Evolutionary conservation across 352 stramenopile species (phyloP).

Genomic region (Globisporangium ultimum): DNA sequence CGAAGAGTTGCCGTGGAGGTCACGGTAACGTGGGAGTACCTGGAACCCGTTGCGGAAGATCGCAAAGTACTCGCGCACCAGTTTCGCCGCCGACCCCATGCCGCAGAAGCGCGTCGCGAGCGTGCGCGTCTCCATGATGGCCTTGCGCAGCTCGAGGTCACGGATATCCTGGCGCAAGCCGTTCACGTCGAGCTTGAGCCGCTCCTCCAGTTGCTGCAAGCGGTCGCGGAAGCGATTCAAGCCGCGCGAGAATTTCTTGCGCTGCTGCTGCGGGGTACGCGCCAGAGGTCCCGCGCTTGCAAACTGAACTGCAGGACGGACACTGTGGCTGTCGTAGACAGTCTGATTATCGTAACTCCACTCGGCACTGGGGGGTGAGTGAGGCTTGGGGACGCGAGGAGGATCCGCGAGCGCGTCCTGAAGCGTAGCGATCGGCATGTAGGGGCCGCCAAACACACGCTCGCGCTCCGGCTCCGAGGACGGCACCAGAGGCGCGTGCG

Average conservation of each 20-base stretch:
- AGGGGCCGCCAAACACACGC: too few relatives aligned
- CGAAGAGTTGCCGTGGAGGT: neutral
- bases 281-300: too few relatives aligned
- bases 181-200: constrained; percentile 25
- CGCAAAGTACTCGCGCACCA: constrained; percentile 22
- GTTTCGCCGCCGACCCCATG: constrained; percentile 6
- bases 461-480: too few relatives aligned
- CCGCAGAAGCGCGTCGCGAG: constrained; percentile 9
- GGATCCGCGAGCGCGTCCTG: too few relatives aligned
- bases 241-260: constrained; percentile 11
- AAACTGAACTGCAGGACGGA: too few relatives aligned
- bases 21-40: neutral
- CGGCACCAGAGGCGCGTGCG: too few relatives aligned
- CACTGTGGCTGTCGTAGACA: too few relatives aligned
- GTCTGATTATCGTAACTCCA: too few relatives aligned
- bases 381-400: too few relatives aligned
- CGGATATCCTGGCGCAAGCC: constrained; percentile 20
- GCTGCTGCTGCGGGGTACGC: neutral
- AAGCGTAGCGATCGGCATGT: too few relatives aligned
- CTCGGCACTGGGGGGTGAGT: too few relatives aligned
- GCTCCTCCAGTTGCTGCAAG: constrained; percentile 19
- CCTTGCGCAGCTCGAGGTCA: constrained; percentile 19
- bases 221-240: constrained; percentile 22
- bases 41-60: constrained; percentile 20
- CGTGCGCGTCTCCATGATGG: constrained; percentile 6